Evolutionary conservation across 345 rosid species (phyloP), one percentile per base, ranked within the genome.

Genomic region (Carallia brachiata): DNA sequence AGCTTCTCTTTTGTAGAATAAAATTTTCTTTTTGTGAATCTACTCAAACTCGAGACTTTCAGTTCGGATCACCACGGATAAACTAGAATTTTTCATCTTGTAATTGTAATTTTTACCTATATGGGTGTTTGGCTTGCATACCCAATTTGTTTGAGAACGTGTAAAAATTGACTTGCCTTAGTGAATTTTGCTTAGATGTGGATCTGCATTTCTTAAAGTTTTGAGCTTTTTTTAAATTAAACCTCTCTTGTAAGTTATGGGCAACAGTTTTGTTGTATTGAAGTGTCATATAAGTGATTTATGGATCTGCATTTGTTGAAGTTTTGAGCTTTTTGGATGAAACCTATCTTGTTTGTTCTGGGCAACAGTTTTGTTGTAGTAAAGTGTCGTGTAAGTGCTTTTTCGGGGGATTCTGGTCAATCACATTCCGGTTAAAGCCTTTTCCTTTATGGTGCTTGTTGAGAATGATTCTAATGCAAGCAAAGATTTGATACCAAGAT

Each of bases 381-480:
- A 16, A 3, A 12, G 50, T 44, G 16, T 44, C 44, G 8, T 8
- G 7, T 39, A 7, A 39, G 44, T 39, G 34, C 34, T 32, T 32
- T 32, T 32, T 32, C 34, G 4, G 34, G 34, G 34, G 34, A 32
- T 32, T 32, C 23, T 23, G 23, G 23, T 23, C 34, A 32, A 32
- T 6, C 19, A 55, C 7, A 23, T 9, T 1, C 5, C 2, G 31
- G 10, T 8, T 7, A 13, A 19, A 28, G 32, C 30, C 4, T 8
- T 28, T 55, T 55, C 15, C 59, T 23, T 23, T n/a, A 9, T 23
- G 59, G 23, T 28, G 67, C 23, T 36, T 34, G 6, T 27, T 12
- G 72, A 40, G 64, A 47, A 76, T 67, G 70, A 78, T 65, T 78
- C 56, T 8, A 17, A 31, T 66, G 67, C 54, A 78, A 80, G 86